These are phyloP conservation scores for Zygoascus flipseniorum DNA, from an alignment of 805 yeast genomes.

Conservation along the genomic window DNA sequence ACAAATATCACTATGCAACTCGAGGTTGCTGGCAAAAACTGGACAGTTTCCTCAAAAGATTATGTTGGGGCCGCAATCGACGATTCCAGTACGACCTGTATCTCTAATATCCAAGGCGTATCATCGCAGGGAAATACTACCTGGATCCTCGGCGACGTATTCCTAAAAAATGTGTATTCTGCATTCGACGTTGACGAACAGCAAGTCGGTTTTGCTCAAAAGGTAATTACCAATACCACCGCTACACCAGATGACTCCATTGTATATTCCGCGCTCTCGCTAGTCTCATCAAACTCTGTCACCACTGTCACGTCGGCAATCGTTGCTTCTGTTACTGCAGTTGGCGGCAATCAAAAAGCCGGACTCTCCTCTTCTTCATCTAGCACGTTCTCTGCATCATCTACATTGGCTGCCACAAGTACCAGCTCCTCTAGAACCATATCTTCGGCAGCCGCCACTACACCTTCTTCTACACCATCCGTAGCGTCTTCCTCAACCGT, in stretches of 20 bases:
- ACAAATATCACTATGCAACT: constrained; percentile 35
- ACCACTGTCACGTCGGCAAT: not conserved
- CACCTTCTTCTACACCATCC: not conserved
- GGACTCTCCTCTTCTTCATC: not conserved
- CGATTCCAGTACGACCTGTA: constrained; percentile 43
- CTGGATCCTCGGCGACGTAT: constrained; percentile 62
- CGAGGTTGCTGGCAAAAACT: constrained; percentile 36
- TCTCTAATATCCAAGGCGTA: constrained; percentile 57
- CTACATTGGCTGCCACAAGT: not conserved
- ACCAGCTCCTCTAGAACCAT: not conserved
- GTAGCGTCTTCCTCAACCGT: not conserved
- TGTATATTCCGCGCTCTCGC: not conserved
- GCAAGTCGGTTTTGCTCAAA: constrained; percentile 46
- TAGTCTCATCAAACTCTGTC: not conserved
- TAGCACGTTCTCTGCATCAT: not conserved
- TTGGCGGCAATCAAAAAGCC: not conserved
- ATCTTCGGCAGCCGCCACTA: constrained; percentile 3
- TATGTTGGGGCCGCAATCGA: constrained; percentile 45
- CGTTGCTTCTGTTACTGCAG: not conserved
- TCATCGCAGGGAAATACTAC: constrained; percentile 28
- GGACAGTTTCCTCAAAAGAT: constrained; percentile 36
- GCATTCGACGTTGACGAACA: constrained; percentile 47
- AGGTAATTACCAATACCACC: constrained; percentile 19
- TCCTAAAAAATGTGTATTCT: constrained; percentile 46
- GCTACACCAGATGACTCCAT: constrained; percentile 15